Conservation (phyloP, 768 basidiomycete species). For the Cytidiella melzeri region DNA sequence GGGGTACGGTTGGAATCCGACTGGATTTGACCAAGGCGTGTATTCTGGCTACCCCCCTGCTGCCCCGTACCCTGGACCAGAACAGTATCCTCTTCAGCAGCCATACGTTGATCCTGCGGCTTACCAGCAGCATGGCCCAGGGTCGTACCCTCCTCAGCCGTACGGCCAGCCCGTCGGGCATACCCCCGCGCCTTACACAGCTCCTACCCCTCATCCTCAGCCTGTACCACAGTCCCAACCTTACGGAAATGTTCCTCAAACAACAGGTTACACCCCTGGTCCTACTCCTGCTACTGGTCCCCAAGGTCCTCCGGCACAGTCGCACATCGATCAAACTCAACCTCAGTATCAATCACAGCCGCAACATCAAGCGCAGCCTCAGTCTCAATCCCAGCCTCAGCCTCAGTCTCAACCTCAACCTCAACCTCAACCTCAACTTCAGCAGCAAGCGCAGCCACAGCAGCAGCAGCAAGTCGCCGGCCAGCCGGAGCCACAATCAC, state of each 20-base stretch:
- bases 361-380: slow-evolving; percentile 27
- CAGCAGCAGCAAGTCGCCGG: slow-evolving; percentile 19
- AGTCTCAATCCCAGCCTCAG: slow-evolving; percentile 28
- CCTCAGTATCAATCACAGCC: slow-evolving; percentile 20
- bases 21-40: slow-evolving; percentile 37
- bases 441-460: slow-evolving; percentile 19
- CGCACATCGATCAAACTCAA: slow-evolving; percentile 13
- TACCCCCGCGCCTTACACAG: not conserved
- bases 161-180: slow-evolving; percentile 7
- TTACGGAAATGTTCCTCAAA: not conserved
- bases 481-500: slow-evolving; percentile 24
- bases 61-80: slow-evolving; percentile 24
- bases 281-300: slow-evolving; percentile 12
- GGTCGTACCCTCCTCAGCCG: slow-evolving; percentile 8
- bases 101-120: slow-evolving; percentile 20
- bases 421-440: slow-evolving; percentile 16
- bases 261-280: not conserved
- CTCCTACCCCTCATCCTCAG: not conserved
- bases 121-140: slow-evolving; percentile 16
- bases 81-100: slow-evolving; percentile 17
- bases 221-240: slow-evolving; percentile 1
- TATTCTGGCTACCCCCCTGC: slow-evolving; percentile 35
- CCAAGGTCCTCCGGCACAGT: slow-evolving; percentile 10
- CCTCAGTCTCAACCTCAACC: slow-evolving; percentile 25
- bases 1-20: slow-evolving; percentile 47